phyloP scores from a whole-genome alignment of 1,284 basidiomycete species.

The Fomitiporia mediterranea region DNA sequence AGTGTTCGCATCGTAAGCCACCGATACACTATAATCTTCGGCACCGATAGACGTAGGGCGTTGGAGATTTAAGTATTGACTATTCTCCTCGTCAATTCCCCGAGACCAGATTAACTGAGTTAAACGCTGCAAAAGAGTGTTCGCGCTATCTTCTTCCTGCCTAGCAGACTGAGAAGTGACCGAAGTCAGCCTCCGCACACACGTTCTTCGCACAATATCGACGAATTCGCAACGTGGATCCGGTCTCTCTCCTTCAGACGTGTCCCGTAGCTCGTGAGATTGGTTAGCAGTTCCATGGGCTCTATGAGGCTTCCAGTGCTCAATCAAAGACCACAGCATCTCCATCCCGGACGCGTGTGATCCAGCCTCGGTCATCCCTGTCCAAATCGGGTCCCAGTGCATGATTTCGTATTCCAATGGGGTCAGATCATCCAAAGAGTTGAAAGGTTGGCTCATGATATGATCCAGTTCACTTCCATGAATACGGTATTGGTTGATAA shows the following conservation, averaged over 20 bases:
- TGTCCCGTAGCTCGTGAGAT: not conserved
- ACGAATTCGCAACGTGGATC: not conserved
- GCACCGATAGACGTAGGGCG: not conserved
- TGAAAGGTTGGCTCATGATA: not conserved
- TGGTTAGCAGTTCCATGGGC: not conserved
- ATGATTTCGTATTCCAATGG: constrained; percentile 9
- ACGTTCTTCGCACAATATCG: not conserved
- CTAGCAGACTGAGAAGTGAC: not conserved
- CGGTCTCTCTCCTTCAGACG: not conserved
- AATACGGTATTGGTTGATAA: not conserved
- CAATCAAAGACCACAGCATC: constrained; percentile 1
- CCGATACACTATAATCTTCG: not conserved
- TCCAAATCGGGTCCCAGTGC: constrained; percentile 9
- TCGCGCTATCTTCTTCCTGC: not conserved
- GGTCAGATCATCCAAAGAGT: not conserved
- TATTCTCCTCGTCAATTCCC: not conserved
- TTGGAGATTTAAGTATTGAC: not conserved
- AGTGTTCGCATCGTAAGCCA: not conserved
- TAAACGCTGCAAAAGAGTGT: constrained; percentile 5
- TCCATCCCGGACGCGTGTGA: not conserved
- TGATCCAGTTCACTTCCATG: not conserved
- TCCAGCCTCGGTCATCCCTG: not conserved
- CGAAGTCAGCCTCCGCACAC: not conserved
- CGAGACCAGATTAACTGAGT: not conserved
- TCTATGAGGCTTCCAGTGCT: constrained; percentile 5